phyloP scores from a whole-genome alignment of 2,329 filamentous ascomycete genomes.

The Pseudocercospora macadamiae region DNA sequence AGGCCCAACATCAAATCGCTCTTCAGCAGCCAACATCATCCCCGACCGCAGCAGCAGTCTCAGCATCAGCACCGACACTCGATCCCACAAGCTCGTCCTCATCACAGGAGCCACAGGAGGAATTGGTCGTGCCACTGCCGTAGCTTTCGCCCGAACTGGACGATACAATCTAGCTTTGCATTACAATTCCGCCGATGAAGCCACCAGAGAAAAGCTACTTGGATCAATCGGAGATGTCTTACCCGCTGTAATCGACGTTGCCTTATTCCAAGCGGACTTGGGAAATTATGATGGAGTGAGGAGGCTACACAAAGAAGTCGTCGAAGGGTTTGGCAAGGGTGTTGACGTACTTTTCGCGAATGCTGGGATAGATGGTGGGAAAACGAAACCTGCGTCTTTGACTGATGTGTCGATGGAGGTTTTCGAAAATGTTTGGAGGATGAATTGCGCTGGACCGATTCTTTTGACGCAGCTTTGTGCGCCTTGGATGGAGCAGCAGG shows the following conservation, averaged over 20 bases:
- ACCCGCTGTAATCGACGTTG: conserved; percentile 44
- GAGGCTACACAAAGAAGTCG: conserved; percentile 40
- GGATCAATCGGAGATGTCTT: conserved; percentile 36
- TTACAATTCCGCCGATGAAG: conserved; percentile 43
- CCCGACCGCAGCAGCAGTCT: conserved; percentile 1
- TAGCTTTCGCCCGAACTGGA: conserved; percentile 44
- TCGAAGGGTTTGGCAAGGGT: conserved; percentile 34
- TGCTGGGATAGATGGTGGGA: conserved; percentile 36
- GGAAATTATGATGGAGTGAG: conserved; percentile 33
- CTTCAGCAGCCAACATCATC: conserved; percentile 12
- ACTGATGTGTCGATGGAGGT: conserved; percentile 39
- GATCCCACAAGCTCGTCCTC: conserved; percentile 31
- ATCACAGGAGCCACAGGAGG: conserved; percentile 49
- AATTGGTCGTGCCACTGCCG: conserved; percentile 48
- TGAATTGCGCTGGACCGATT: conserved; percentile 43
- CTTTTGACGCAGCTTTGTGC: conserved; percentile 45
- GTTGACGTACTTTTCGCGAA: conserved; percentile 49
- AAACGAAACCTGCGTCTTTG: conserved; percentile 33
- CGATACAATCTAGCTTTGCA: conserved; percentile 48
- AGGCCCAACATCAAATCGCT: conserved; percentile 15
- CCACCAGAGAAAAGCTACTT: conserved; percentile 37
- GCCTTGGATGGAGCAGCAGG: conserved; percentile 40
- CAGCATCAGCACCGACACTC: conserved; percentile 2
- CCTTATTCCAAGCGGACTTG: conserved; percentile 34
- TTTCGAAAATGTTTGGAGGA: conserved; percentile 43